Conservation (phyloP, 768 basidiomycete genomes). For the Kwoniella sp. region DNA sequence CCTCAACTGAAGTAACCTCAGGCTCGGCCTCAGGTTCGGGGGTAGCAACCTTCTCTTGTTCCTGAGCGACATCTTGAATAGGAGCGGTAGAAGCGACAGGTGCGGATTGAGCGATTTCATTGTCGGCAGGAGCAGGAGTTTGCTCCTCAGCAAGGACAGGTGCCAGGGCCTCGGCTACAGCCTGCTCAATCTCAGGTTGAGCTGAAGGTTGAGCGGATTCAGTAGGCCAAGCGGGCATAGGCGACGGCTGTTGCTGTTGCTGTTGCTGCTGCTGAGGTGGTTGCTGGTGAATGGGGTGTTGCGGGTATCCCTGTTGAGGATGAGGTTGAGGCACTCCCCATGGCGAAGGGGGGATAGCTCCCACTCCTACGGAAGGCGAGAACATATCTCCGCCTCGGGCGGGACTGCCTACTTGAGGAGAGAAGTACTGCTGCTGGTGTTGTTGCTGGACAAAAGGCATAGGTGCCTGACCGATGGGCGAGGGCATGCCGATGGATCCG, state of each 20-base stretch:
- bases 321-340: constrained; percentile 41
- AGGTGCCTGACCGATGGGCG: constrained; percentile 25
- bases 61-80: neutral
- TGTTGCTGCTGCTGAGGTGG: constrained; percentile 7
- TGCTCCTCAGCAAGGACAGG: constrained; percentile 14
- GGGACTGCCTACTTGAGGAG: constrained; percentile 35
- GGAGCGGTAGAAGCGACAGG: constrained; percentile 14
- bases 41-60: neutral
- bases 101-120: neutral
- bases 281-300: constrained; percentile 15
- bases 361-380: constrained; percentile 41
- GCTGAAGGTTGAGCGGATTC: constrained; percentile 36
- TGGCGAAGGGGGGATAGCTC: constrained; percentile 43
- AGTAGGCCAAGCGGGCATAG: constrained; percentile 17
- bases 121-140: neutral
- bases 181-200: constrained; percentile 20
- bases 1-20: constrained; percentile 3
- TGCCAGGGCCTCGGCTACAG: constrained; percentile 26
- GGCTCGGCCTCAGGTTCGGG: constrained; percentile 9
- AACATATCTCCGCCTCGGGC: constrained; percentile 29
- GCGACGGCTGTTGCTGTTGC: constrained; percentile 18
- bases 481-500: constrained; percentile 32
- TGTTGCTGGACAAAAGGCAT: constrained; percentile 23
- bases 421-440: constrained; percentile 29
- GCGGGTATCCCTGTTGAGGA: constrained; percentile 7